Evolutionary conservation across 106 monocot genomes (phyloP).

Genomic region (Acanthochlamys bracteata): DNA sequence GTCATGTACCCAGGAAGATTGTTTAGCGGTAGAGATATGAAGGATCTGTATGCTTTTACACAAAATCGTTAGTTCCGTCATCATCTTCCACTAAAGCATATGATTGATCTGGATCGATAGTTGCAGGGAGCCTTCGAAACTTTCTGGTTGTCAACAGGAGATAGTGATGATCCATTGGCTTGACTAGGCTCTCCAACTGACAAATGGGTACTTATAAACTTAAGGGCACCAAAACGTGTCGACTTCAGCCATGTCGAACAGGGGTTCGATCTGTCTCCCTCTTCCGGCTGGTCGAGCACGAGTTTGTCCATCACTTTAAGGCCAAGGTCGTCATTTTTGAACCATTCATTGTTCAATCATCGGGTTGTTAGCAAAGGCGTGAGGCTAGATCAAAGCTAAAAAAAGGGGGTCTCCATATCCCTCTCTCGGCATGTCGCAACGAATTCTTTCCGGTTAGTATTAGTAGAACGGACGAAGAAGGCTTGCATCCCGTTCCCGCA

Average conservation of each 20-base stretch:
- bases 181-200: constrained; percentile 5
- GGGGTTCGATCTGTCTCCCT: constrained; percentile 3
- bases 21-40: too few species aligned
- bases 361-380: constrained; percentile 4
- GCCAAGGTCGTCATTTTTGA: constrained; percentile 4
- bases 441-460: too few species aligned
- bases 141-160: constrained; percentile 7
- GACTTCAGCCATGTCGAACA: constrained; percentile 5
- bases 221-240: background rate
- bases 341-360: constrained; percentile 6
- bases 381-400: background rate
- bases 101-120: too few species aligned
- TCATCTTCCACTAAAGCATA: too few species aligned
- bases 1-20: too few species aligned
- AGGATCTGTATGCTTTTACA: too few species aligned
- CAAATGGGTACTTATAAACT: constrained; percentile 8
- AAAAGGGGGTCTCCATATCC: too few species aligned
- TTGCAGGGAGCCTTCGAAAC: constrained; percentile 4
- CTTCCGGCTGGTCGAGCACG: background rate
- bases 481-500: too few species aligned
- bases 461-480: too few species aligned
- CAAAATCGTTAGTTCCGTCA: too few species aligned
- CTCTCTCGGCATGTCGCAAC: too few species aligned
- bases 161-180: constrained; percentile 9
- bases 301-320: constrained; percentile 5